Conservation (phyloP, 2,329 filamentous ascomycete species). For the Colletotrichum tofieldiae region DNA sequence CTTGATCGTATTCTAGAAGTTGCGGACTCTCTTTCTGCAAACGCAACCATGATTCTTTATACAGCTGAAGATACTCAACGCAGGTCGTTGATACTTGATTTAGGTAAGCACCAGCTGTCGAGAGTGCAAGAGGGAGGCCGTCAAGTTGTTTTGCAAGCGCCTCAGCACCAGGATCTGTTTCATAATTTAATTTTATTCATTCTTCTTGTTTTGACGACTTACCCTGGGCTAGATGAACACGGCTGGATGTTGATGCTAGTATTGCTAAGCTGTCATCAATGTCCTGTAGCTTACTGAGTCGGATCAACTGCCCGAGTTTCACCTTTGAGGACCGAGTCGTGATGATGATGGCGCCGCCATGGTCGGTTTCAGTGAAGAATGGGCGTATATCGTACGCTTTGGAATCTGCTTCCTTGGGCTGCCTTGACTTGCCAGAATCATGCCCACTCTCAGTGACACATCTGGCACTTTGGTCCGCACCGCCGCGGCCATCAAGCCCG, state of each 20-base stretch:
- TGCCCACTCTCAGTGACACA: too few species aligned
- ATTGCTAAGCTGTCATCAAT: slow-evolving; percentile 51
- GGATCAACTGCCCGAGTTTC: slow-evolving; percentile 52
- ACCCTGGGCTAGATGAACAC: slow-evolving; percentile 48
- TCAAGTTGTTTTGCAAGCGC: slow-evolving; percentile 55
- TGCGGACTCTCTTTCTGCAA: slow-evolving; percentile 52
- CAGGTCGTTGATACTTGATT: slow-evolving; percentile 54
- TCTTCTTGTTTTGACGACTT: slow-evolving; percentile 28
- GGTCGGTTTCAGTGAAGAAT: slow-evolving; percentile 52
- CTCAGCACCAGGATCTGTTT: slow-evolving; percentile 50
- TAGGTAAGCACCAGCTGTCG: slow-evolving; percentile 62
- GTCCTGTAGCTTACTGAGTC: slow-evolving; percentile 51
- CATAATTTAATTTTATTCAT: not conserved
- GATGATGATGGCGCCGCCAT: slow-evolving; percentile 61
- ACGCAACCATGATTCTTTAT: slow-evolving; percentile 55
- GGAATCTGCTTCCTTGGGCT: slow-evolving; percentile 18
- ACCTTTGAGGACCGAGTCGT: slow-evolving; percentile 56
- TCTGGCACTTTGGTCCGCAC: not conserved
- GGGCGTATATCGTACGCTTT: slow-evolving; percentile 51
- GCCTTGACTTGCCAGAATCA: not conserved
- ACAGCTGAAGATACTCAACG: slow-evolving; percentile 57
- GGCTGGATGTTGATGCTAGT: slow-evolving; percentile 48
- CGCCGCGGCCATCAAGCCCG: slow-evolving; percentile 43
- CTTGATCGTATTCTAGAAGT: slow-evolving; percentile 51
- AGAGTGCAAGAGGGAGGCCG: slow-evolving; percentile 63